A percentile compares a stretch with the other conserved stretches of the same genome.
These are phyloP conservation scores for Straminergon stramineum DNA, from an alignment of 225 moss, liverwort and hornwort species.

Conservation along the genomic window DNA sequence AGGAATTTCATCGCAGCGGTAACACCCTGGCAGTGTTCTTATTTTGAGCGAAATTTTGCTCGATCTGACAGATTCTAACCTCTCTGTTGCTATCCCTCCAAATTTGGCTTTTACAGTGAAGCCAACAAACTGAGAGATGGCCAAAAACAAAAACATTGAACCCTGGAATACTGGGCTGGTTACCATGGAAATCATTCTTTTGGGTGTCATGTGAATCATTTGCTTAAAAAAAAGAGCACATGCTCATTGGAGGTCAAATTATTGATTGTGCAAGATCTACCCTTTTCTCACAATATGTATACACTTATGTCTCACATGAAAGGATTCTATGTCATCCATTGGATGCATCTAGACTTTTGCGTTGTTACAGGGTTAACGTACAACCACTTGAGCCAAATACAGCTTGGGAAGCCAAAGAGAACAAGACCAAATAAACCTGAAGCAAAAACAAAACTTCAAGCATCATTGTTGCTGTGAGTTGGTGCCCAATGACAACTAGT, in stretches of 20 bases:
- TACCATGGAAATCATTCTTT: neutral
- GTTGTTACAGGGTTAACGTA: neutral
- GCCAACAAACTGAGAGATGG: no score
- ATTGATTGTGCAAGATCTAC: neutral
- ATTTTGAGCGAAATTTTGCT: no score
- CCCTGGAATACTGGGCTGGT: no score
- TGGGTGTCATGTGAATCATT: neutral
- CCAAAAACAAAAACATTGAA: no score
- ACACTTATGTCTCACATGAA: no score
- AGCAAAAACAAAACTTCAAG: neutral
- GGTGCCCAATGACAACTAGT: neutral
- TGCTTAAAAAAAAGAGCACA: neutral
- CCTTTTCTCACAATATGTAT: neutral
- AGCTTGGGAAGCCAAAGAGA: accelerated
- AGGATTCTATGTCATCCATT: neutral
- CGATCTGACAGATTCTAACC: no score
- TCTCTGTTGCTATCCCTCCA: no score
- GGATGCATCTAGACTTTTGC: accelerated
- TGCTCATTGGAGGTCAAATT: neutral
- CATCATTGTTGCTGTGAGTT: no score
- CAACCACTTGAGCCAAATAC: accelerated
- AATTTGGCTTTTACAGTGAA: no score
- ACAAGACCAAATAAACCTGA: neutral
- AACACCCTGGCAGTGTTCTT: no score
- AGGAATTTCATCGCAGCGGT: no score